Evolutionary conservation across 768 basidiomycete genomes (phyloP).

Genomic region (Panus rudis): DNA sequence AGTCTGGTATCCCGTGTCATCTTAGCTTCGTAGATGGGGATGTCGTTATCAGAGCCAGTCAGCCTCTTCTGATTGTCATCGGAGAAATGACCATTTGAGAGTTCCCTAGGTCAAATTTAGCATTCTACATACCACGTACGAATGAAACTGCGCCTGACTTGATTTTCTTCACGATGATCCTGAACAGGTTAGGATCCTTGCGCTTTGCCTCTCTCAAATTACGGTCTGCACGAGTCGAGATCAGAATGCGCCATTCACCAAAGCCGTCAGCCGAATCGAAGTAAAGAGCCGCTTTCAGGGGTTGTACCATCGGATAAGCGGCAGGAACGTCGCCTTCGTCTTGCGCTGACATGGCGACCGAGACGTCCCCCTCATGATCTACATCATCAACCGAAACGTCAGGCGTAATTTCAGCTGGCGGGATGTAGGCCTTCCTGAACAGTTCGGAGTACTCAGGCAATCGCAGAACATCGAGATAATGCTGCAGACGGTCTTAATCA

Average conservation of each 20-base stretch:
- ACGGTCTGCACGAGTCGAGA: conserved; percentile 42
- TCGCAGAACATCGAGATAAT: conserved; percentile 8
- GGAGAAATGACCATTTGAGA: conserved; percentile 66
- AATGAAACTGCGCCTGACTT: conserved; percentile 32
- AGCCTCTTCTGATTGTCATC: conserved; percentile 60
- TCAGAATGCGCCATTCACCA: conserved; percentile 57
- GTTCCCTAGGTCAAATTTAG: conserved; percentile 36
- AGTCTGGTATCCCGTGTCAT: conserved; percentile 35
- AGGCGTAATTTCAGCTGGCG: background rate
- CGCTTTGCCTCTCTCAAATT: conserved; percentile 42
- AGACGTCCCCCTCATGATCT: background rate
- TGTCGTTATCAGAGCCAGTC: conserved; percentile 32
- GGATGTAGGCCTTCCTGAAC: conserved; percentile 11
- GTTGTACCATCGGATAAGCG: conserved; percentile 42
- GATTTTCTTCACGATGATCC: conserved; percentile 61
- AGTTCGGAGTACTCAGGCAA: conserved; percentile 2
- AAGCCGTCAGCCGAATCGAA: conserved; percentile 54
- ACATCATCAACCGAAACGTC: background rate
- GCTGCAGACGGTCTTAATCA: background rate
- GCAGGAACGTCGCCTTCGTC: conserved; percentile 13
- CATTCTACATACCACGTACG: too few species aligned
- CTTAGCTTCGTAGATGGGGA: conserved; percentile 66
- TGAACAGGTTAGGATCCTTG: conserved; percentile 39
- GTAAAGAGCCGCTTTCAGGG: conserved; percentile 54
- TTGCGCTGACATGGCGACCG: background rate